Conservation (phyloP, 2,329 filamentous ascomycete species). For the Cordyceps militaris region DNA sequence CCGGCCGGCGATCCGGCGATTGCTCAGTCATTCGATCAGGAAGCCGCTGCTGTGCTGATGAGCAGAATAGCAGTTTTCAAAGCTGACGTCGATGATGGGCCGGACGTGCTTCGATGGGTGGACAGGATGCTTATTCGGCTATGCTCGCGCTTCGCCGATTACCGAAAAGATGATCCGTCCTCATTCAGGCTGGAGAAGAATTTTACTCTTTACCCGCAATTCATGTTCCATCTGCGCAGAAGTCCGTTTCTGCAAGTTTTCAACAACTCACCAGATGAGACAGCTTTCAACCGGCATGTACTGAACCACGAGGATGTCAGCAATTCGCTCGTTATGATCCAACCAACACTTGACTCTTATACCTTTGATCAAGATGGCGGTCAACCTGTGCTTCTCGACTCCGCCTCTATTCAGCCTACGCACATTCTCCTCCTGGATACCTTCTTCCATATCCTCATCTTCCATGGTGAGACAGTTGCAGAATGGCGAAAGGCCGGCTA, state of each 20-base stretch:
- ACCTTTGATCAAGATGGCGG: slow-evolving; percentile 93
- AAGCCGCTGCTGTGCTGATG: slow-evolving; percentile 96
- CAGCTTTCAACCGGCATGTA: slow-evolving; percentile 96
- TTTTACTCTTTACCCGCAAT: slow-evolving; percentile 96
- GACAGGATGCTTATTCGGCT: slow-evolving; percentile 96
- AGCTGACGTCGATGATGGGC: slow-evolving; percentile 94
- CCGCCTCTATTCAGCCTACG: slow-evolving; percentile 88
- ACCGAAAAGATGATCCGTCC: slow-evolving; percentile 94
- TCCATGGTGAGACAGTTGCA: slow-evolving; percentile 95
- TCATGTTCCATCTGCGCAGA: slow-evolving; percentile 97
- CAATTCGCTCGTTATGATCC: slow-evolving; percentile 98
- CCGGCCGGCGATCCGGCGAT: slow-evolving; percentile 91
- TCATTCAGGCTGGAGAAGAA: slow-evolving; percentile 98
- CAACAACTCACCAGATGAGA: slow-evolving; percentile 98
- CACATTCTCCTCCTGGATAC: slow-evolving; percentile 93
- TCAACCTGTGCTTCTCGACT: slow-evolving; percentile 90
- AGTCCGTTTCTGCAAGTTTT: slow-evolving; percentile 98
- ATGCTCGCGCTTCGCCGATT: slow-evolving; percentile 95
- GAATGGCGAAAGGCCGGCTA: slow-evolving; percentile 98
- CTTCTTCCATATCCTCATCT: slow-evolving; percentile 99
- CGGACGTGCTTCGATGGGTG: slow-evolving; percentile 97
- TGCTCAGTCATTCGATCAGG: slow-evolving; percentile 95
- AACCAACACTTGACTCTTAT: slow-evolving; percentile 94
- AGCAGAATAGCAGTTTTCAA: slow-evolving; percentile 99
- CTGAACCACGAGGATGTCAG: slow-evolving; percentile 95